Base-by-base conservation (phyloP, 345 rosid species). In the Hibiscus tridactylites region DNA sequence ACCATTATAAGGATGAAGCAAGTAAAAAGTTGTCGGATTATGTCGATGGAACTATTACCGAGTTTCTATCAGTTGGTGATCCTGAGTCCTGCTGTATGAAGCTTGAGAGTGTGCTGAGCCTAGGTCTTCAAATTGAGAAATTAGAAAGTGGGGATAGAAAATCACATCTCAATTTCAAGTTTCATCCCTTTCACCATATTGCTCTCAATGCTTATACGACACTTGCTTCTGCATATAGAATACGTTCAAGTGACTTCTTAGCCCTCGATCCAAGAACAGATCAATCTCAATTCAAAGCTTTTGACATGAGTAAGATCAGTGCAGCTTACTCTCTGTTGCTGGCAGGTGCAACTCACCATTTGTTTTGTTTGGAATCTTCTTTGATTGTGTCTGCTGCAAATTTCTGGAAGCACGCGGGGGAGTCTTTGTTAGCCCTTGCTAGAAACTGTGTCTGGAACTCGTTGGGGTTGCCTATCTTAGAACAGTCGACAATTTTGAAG, bases 261-360 rank as follows among this genome's bases (percentile, higher is more conserved):
- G 61, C 68, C 61, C 17, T 58, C 6, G 21, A 74, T 76, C 75
- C 81, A 54, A 78, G 79, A 60, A 62, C 19, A 24, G 81, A 73
- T 50, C 68, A 65, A 17, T 57, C 31, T 64, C 61, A 75, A 28
- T 54, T 50, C 13, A 80, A 83, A 75, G 84, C 75, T 78, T 84
- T 85, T 73, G 68, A 79, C 67, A 71, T 83, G 81, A 73, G 71
- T 67, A 82, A 88, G 75, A 77, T 68, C 28, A 77, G 92, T 79
- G 91, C 87, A 12, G 96, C 91, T 10, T 93, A 91, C 82, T 85
- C 91, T 42, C 71, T 93, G 46, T 82, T 91, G 74, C 89, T 91
- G 72, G 97, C 96, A 2, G 68, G 86, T 70, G 85, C 81, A 47
- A 81, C 87, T 53, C 76, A 87, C 79, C 83, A 78, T 76, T 81